Evolutionary conservation across 768 basidiomycete species (phyloP).

Genomic region (Austroboletus eburneus): DNA sequence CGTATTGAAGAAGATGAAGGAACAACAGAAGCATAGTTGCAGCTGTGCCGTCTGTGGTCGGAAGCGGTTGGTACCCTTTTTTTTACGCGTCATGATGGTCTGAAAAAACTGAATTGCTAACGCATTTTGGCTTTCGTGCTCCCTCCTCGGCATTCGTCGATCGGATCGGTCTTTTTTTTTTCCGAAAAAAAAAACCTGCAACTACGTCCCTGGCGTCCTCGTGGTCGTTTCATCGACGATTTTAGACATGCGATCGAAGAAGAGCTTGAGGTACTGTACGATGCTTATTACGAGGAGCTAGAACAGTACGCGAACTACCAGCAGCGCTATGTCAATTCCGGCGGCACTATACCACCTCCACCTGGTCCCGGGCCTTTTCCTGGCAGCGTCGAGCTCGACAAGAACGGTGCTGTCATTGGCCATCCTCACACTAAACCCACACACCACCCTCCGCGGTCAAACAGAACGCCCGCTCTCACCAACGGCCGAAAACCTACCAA

Average conservation of each 20-base stretch:
- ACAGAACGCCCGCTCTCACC: slow-evolving; percentile 31
- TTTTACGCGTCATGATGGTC: slow-evolving; percentile 20
- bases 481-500: slow-evolving; percentile 43
- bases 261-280: slow-evolving; percentile 99
- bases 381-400: slow-evolving; percentile 94
- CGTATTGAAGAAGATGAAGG: slow-evolving; percentile 98
- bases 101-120: slow-evolving; percentile 18
- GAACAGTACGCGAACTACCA: slow-evolving; percentile 98
- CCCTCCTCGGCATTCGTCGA: slow-evolving; percentile 11
- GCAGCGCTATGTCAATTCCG: slow-evolving; percentile 90
- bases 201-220: slow-evolving; percentile 5
- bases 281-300: slow-evolving; percentile 99
- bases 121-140: slow-evolving; percentile 21
- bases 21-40: slow-evolving; percentile 96
- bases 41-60: slow-evolving; percentile 94
- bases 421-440: slow-evolving; percentile 29
- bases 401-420: slow-evolving; percentile 70
- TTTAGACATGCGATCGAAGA: slow-evolving; percentile 94
- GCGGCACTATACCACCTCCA: slow-evolving; percentile 85
- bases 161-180: slow-evolving; percentile 14
- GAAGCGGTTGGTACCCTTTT: slow-evolving; percentile 74
- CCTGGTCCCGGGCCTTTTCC: slow-evolving; percentile 98
- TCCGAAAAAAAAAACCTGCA: slow-evolving; percentile 16
- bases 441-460: slow-evolving; percentile 40
- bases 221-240: slow-evolving; percentile 15